These are phyloP conservation scores for Orobanche coerulescens DNA, from an alignment of 257 asterid species.

Conservation along the genomic window DNA sequence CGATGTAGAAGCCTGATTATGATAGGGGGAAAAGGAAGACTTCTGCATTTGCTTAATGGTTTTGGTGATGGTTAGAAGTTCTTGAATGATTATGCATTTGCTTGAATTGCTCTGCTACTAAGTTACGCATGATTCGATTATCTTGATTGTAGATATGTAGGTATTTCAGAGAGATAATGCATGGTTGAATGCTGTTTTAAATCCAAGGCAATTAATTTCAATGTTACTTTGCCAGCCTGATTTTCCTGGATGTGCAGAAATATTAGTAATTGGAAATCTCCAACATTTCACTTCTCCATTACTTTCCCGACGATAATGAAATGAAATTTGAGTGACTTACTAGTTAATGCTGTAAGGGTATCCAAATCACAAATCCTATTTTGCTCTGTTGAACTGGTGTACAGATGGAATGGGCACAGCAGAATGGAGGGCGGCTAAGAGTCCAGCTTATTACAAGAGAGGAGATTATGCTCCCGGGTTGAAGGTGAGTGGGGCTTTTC, in stretches of 20 bases:
- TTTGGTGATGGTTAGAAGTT: neutral
- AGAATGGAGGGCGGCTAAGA: conserved; percentile 94
- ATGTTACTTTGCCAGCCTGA: neutral
- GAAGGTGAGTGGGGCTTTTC: conserved; percentile 38
- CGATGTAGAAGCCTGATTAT: neutral
- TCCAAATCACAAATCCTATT: neutral
- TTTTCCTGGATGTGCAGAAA: conserved; percentile 1
- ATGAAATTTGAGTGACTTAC: neutral
- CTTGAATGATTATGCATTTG: neutral
- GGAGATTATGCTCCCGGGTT: conserved; percentile 95
- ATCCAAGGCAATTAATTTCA: neutral
- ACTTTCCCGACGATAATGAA: neutral
- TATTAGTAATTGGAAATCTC: neutral
- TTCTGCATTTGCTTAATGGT: neutral
- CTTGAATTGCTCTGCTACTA: neutral
- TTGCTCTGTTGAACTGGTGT: conserved; percentile 9
- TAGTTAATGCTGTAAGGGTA: neutral
- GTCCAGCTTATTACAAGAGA: conserved; percentile 84
- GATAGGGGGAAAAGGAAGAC: neutral
- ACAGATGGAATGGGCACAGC: conserved; percentile 98
- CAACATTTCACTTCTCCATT: neutral
- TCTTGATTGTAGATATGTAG: neutral
- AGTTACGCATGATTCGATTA: neutral
- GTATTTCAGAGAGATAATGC: neutral
- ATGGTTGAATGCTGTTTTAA: neutral